Evolutionary conservation across 2,329 filamentous ascomycete genomes (phyloP).

Genomic region (Didymella lethalis): DNA sequence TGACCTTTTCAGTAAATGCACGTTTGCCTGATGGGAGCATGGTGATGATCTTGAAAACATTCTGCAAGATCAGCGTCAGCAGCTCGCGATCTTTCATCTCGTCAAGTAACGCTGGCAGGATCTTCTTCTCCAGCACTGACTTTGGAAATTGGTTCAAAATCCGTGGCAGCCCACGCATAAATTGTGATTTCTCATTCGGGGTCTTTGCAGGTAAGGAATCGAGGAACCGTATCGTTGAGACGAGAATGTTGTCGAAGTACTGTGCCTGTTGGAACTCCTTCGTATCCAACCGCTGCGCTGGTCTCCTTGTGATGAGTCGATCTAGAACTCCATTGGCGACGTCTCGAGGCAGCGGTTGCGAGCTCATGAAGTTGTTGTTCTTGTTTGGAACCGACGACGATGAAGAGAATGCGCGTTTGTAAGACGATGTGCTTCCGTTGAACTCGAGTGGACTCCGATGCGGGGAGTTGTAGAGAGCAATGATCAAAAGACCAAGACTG

Average conservation of each 20-base stretch:
- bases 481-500: slow-evolving; percentile 85
- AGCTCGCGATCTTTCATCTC: slow-evolving; percentile 93
- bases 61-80: slow-evolving; percentile 83
- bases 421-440: slow-evolving; percentile 80
- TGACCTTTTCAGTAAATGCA: slow-evolving; percentile 82
- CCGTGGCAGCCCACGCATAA: slow-evolving; percentile 85
- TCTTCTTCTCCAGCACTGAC: slow-evolving; percentile 92
- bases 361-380: slow-evolving; percentile 84
- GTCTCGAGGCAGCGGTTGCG: slow-evolving; percentile 79
- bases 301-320: slow-evolving; percentile 82
- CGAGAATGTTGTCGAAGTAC: slow-evolving; percentile 96
- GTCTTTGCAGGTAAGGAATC: slow-evolving; percentile 93
- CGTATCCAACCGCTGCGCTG: slow-evolving; percentile 86
- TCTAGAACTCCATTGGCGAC: slow-evolving; percentile 79
- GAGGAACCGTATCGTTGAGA: slow-evolving; percentile 94
- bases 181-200: slow-evolving; percentile 86
- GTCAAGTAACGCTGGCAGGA: slow-evolving; percentile 86
- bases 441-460: slow-evolving; percentile 86
- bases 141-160: slow-evolving; percentile 92
- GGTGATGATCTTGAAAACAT: slow-evolving; percentile 88
- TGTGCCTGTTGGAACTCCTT: slow-evolving; percentile 92
- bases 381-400: slow-evolving; percentile 79
- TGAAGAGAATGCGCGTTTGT: slow-evolving; percentile 82
- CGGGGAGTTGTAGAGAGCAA: slow-evolving; percentile 93
- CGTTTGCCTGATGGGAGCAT: slow-evolving; percentile 76